These are phyloP conservation scores for Fusarium drepaniforme DNA, from an alignment of 2,329 filamentous ascomycete species.

Conservation along the genomic window DNA sequence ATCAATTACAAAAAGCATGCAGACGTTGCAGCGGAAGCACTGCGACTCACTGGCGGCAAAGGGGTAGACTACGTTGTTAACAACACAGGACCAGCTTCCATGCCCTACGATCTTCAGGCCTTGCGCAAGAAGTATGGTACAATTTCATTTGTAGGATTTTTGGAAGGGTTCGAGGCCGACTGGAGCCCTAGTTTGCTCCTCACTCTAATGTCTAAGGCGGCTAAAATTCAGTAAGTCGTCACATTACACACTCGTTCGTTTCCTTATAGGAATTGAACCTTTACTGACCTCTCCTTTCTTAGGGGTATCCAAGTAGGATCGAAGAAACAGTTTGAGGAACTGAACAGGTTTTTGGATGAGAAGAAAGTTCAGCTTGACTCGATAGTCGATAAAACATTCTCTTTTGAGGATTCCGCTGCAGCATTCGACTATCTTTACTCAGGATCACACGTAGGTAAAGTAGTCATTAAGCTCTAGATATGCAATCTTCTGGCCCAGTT, in stretches of 20 bases:
- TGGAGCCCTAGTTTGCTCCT: neutral
- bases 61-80: neutral
- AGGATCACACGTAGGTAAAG: neutral
- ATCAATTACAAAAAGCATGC: neutral
- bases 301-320: neutral
- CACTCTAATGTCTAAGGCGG: neutral
- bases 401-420: neutral
- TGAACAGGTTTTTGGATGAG: neutral
- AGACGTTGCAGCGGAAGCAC: neutral
- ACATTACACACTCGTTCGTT: neutral
- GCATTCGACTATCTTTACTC: neutral
- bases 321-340: neutral
- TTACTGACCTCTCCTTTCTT: neutral
- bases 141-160: neutral
- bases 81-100: neutral
- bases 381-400: neutral
- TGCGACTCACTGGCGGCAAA: neutral
- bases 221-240: neutral
- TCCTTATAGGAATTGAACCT: neutral
- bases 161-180: neutral
- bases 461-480: neutral
- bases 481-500: neutral
- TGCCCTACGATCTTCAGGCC: neutral
- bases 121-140: neutral
- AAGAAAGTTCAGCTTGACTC: neutral